A percentile compares a stretch with the other conserved stretches of the same genome.
Evolutionary conservation across 2,329 filamentous ascomycete genomes (phyloP).

Genomic region (Aspergillus floridensis): DNA sequence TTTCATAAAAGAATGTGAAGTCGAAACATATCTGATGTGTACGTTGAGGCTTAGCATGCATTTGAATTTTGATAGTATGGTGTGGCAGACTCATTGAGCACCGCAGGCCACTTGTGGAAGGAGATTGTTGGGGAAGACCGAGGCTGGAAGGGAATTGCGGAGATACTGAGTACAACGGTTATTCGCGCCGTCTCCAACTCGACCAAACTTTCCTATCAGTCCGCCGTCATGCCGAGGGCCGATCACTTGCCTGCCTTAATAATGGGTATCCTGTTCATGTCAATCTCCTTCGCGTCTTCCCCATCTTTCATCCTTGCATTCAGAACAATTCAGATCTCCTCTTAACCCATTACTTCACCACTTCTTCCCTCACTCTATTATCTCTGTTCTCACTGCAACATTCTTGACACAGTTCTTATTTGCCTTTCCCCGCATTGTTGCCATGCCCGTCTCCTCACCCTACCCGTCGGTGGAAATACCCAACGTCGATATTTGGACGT

Average conservation of each 20-base stretch:
- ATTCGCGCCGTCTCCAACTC: neutral
- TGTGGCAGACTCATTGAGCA: too few relatives aligned
- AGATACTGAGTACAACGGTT: neutral
- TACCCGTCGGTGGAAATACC: slow-evolving; percentile 69
- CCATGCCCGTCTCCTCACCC: slow-evolving; percentile 69
- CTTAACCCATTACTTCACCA: neutral
- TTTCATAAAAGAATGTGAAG: too few relatives aligned
- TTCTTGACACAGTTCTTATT: neutral
- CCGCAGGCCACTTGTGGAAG: too few relatives aligned
- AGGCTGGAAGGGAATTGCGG: neutral
- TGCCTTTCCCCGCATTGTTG: slow-evolving; percentile 21
- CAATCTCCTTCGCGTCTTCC: neutral
- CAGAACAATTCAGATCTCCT: neutral
- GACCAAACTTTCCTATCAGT: neutral
- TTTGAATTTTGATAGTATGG: too few relatives aligned
- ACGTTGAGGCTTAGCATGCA: too few relatives aligned
- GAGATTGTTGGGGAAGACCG: neutral
- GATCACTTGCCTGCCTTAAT: neutral
- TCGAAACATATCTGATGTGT: too few relatives aligned
- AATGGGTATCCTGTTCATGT: neutral
- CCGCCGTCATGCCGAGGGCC: slow-evolving; percentile 7
- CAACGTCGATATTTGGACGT: slow-evolving; percentile 71
- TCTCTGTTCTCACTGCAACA: neutral
- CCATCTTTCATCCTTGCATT: neutral
- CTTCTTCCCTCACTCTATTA: neutral